Percentiles rank a stretch among this genome's conserved stretches.
Conservation (phyloP, 2,329 filamentous ascomycete genomes). For the Helminthosporium solani region DNA sequence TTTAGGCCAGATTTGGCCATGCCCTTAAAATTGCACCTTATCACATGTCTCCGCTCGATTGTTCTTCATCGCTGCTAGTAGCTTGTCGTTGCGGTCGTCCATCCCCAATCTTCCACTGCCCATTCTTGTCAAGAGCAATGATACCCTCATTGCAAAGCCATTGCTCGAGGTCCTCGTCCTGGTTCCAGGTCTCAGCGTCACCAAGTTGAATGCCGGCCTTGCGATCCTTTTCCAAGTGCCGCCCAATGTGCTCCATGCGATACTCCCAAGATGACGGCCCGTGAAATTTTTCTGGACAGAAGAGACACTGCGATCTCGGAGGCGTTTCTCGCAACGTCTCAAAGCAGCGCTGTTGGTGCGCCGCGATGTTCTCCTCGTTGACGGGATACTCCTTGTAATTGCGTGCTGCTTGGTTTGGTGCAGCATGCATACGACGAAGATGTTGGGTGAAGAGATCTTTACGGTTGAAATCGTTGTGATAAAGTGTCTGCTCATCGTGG, state of each 20-base stretch:
- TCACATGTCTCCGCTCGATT: not conserved
- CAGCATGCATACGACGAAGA: constrained; percentile 78
- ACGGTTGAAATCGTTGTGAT: constrained; percentile 74
- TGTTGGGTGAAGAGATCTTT: constrained; percentile 93
- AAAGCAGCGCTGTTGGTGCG: constrained; percentile 61
- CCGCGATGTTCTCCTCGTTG: constrained; percentile 56
- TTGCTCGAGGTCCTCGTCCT: constrained; percentile 32
- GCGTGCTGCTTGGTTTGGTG: constrained; percentile 41
- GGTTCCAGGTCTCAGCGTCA: constrained; percentile 27
- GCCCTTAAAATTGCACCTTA: not conserved
- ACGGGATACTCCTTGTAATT: constrained; percentile 47
- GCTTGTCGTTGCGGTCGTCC: constrained; percentile 12
- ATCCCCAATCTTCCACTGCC: constrained; percentile 37
- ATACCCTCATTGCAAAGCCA: constrained; percentile 46
- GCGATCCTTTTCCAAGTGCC: constrained; percentile 67
- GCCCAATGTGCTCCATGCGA: constrained; percentile 83
- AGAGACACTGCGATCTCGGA: constrained; percentile 60
- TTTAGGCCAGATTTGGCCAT: not conserved
- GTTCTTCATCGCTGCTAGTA: not conserved
- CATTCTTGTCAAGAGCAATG: constrained; percentile 27
- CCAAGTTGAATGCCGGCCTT: constrained; percentile 17
- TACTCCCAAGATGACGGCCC: constrained; percentile 72
- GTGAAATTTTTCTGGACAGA: constrained; percentile 64
- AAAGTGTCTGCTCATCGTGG: constrained; percentile 25
- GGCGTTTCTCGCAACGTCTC: constrained; percentile 64